These are phyloP conservation scores for Umbelopsis isabellina DNA, from an alignment of 192 early-diverging fungal genomes.

Conservation along the genomic window DNA sequence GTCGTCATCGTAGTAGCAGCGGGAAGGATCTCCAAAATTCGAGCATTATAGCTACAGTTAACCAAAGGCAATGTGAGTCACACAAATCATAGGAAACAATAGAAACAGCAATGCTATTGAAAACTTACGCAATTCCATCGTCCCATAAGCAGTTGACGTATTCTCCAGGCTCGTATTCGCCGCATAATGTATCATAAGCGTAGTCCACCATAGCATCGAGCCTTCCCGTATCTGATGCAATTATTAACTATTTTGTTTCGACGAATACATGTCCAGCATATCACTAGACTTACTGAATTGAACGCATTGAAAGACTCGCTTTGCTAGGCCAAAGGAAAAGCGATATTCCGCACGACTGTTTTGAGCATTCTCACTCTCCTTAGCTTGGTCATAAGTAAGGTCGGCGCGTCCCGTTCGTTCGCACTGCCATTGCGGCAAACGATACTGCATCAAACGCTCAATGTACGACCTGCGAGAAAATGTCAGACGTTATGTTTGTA, in stretches of 20 bases:
- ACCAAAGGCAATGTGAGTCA: background rate
- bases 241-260: background rate
- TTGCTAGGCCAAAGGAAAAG: conserved; percentile 67
- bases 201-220: conserved; percentile 63
- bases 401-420: conserved; percentile 68
- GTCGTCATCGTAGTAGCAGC: background rate
- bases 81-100: background rate
- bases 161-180: conserved; percentile 57
- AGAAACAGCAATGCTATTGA: background rate
- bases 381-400: conserved; percentile 84
- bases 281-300: conserved; percentile 69
- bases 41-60: conserved; percentile 29
- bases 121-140: conserved; percentile 27
- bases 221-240: conserved; percentile 52
- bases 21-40: conserved; percentile 31
- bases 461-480: conserved; percentile 25
- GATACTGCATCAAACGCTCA: conserved; percentile 55
- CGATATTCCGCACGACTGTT: conserved; percentile 60
- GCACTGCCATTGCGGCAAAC: conserved; percentile 78
- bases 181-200: conserved; percentile 57
- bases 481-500: background rate
- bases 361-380: conserved; percentile 72
- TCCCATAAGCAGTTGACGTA: conserved; percentile 47
- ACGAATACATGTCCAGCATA: background rate
- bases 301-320: conserved; percentile 60